Conservation (phyloP, 192 early-diverging fungal genomes). For the Gorgonomyces haynaldii region DNA sequence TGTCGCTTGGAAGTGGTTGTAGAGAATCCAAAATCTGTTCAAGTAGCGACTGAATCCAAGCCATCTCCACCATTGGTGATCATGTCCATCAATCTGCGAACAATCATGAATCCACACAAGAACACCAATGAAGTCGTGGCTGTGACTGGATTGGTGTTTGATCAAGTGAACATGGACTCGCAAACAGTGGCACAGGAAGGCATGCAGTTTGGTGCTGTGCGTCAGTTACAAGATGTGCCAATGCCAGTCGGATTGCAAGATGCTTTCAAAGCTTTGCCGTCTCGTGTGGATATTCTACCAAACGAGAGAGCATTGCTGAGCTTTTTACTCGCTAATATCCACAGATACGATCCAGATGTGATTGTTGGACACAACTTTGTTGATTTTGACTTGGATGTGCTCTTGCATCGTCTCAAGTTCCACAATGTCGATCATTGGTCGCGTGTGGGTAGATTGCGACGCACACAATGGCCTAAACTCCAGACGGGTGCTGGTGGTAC, state of each 20-base stretch:
- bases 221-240: conserved; percentile 59
- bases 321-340: conserved; percentile 64
- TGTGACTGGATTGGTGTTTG: conserved; percentile 62
- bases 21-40: conserved; percentile 57
- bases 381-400: conserved; percentile 86
- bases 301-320: conserved; percentile 74
- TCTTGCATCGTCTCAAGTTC: conserved; percentile 87
- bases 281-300: conserved; percentile 44
- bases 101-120: conserved; percentile 66
- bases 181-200: conserved; percentile 9
- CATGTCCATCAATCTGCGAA: conserved; percentile 78
- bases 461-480: conserved; percentile 77
- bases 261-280: conserved; percentile 27
- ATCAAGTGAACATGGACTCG: conserved; percentile 39
- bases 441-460: conserved; percentile 69
- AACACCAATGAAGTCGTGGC: conserved; percentile 85
- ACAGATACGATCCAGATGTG: conserved; percentile 78
- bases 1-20: conserved; percentile 66
- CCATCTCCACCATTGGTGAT: conserved; percentile 65
- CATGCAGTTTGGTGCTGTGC: conserved; percentile 56
- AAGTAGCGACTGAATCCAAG: conserved; percentile 24
- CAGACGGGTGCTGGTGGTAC: conserved; percentile 69
- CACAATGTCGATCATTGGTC: conserved; percentile 73
- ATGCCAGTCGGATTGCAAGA: conserved; percentile 71
- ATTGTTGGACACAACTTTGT: conserved; percentile 95